A percentile compares a stretch with the other conserved stretches of the same genome.
These are phyloP conservation scores for Plasmodium inui DNA, from an alignment of 169 alveolate species.

Conservation along the genomic window DNA sequence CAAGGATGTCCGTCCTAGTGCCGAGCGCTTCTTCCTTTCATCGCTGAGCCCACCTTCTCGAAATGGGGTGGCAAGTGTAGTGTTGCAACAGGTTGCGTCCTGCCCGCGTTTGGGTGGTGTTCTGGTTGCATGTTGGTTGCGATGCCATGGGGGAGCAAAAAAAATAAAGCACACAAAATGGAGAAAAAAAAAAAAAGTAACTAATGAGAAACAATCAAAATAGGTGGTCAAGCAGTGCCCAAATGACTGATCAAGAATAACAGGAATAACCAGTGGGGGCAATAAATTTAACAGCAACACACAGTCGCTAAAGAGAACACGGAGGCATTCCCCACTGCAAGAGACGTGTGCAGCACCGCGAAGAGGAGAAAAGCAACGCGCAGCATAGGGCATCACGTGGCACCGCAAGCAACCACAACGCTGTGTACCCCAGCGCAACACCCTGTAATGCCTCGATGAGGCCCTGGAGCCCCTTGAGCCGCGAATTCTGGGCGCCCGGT, in stretches of 20 bases:
- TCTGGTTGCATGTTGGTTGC: neutral
- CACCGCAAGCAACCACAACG: neutral
- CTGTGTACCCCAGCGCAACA: neutral
- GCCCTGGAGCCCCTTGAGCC: neutral
- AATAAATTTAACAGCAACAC: neutral
- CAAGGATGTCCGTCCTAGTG: neutral
- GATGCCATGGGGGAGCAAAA: neutral
- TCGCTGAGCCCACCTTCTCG: neutral
- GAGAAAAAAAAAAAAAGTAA: neutral
- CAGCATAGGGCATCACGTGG: neutral
- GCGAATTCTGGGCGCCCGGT: constrained; percentile 66
- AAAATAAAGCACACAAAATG: neutral
- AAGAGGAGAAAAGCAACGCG: too few species aligned
- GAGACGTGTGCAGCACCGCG: neutral
- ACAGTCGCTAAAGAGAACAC: neutral
- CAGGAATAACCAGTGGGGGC: neutral
- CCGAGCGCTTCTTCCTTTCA: neutral
- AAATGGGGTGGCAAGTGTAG: neutral
- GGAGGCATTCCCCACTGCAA: neutral
- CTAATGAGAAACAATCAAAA: neutral
- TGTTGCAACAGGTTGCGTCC: neutral
- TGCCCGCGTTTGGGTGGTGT: neutral
- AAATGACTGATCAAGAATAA: too few species aligned
- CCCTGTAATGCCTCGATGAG: neutral
- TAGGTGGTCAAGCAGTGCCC: neutral